These are phyloP conservation scores for Colletotrichum cuscutae DNA, from an alignment of 2,329 filamentous ascomycete genomes.

Conservation along the genomic window DNA sequence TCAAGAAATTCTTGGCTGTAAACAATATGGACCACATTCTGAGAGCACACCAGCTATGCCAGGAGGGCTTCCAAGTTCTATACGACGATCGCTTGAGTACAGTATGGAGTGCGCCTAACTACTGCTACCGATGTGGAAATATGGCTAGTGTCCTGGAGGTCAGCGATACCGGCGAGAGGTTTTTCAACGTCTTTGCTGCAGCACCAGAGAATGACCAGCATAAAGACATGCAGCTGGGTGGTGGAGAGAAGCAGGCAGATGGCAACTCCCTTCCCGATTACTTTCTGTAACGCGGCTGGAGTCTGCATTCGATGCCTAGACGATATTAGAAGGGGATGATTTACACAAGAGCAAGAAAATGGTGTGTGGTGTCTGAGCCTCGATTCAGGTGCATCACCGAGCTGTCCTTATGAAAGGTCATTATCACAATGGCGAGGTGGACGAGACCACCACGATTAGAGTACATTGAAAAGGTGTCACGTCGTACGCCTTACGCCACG, in stretches of 20 bases:
- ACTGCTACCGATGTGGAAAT: constrained; percentile 95
- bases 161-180: constrained; percentile 89
- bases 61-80: constrained; percentile 96
- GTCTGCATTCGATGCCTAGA: no score
- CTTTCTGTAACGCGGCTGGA: constrained; percentile 65
- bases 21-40: constrained; percentile 98
- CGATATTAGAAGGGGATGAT: neutral
- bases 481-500: neutral
- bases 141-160: constrained; percentile 98
- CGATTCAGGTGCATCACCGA: neutral
- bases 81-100: constrained; percentile 96
- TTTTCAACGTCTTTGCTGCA: constrained; percentile 98
- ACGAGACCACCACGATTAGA: neutral
- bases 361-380: neutral
- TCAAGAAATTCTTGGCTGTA: constrained; percentile 97
- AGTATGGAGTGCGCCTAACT: constrained; percentile 98
- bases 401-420: neutral
- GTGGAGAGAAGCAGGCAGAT: constrained; percentile 74
- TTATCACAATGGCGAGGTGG: neutral
- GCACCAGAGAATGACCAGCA: constrained; percentile 95
- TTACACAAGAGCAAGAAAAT: neutral
- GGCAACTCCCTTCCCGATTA: constrained; percentile 74
- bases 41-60: constrained; percentile 96
- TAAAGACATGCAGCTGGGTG: constrained; percentile 81
- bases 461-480: neutral